Base-by-base conservation (phyloP, 495 filamentous ascomycete species). In the Aspergillus asperescens region DNA sequence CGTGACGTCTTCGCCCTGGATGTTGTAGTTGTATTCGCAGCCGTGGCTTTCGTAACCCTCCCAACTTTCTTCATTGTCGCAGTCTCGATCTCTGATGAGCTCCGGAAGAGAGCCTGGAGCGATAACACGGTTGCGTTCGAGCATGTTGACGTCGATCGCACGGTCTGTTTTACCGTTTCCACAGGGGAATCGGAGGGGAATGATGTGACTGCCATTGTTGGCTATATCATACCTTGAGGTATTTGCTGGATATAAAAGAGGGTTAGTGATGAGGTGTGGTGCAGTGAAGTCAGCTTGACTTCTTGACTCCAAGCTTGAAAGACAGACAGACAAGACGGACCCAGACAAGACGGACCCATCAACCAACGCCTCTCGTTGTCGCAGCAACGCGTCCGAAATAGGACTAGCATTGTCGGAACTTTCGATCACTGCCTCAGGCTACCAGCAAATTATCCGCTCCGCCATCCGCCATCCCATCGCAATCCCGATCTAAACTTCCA, bases 81-180 rank as follows among this genome's bases (percentile, higher is more conserved):
- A 24, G 44, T 58, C 54, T 70, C 66, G 24, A 45, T 43, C 39
- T 66, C 67, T 43, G 60, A 13, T 7, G 59, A 23, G 24, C 61
- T 59, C 47, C 69, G 65, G 54, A 77, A 73, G 28, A 78, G 71
- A 23, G 63, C 65, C 65, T 73, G 70, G 52, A 77, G 70, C 52
- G 72, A 65, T 47, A 67, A 59, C 41, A 77, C 67, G 8, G 76
- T 80, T 31, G 68, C 56, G 31, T 72, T 59, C 12, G 76, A 71
- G 58, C 74, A 79, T 57, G 75, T 77, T 53, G 73, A 59, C 29
- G 70, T 69, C 23, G 76, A 77, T 40, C 67, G 70, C 50, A 81
- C 62, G 18, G 73, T 75, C 40, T 63, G 66, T 60, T 76, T 80
- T 51, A 81, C 63, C 44, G 70, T 71, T 52, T 75, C 72, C 48